Percentiles rank a stretch among this genome's conserved stretches.
phyloP scores from a whole-genome alignment of 805 yeast genomes.

The Yarrowia keelungensis region DNA sequence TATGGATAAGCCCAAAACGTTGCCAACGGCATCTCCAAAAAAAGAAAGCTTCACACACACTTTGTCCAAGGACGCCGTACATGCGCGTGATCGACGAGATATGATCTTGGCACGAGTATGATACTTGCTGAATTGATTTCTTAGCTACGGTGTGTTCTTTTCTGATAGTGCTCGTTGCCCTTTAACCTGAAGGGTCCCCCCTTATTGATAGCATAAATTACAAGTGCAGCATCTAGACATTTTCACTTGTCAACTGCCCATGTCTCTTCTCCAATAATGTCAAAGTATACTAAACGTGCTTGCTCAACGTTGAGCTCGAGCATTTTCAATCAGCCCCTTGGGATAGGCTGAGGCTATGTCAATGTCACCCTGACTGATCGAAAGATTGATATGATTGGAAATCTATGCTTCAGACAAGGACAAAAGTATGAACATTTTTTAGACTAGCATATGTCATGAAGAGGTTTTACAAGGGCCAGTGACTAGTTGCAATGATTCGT shows the following conservation, averaged over 20 bases:
- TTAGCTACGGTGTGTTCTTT: too few relatives aligned
- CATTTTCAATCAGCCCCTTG: not conserved
- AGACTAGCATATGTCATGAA: too few relatives aligned
- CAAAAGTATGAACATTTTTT: too few relatives aligned
- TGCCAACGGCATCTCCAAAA: not conserved
- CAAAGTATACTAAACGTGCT: slow-evolving; percentile 6
- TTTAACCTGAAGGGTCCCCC: slow-evolving; percentile 7
- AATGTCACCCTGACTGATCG: not conserved
- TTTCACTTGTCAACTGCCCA: too few relatives aligned
- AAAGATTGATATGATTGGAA: slow-evolving; percentile 1
- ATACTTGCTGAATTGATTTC: too few relatives aligned
- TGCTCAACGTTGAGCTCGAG: not conserved
- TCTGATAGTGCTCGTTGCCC: too few relatives aligned
- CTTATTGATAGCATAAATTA: too few relatives aligned
- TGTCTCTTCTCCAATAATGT: not conserved
- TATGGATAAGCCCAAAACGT: not conserved
- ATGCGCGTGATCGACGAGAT: slow-evolving; percentile 6
- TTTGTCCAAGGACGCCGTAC: slow-evolving; percentile 3
- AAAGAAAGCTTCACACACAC: not conserved
- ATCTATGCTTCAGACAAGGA: not conserved
- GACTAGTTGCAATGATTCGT: too few relatives aligned
- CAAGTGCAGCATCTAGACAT: too few relatives aligned
- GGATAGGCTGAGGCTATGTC: slow-evolving; percentile 10
- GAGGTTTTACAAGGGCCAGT: too few relatives aligned
- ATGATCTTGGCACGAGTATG: too few relatives aligned